Evolutionary conservation across 2,329 filamentous ascomycete species (phyloP).

Genomic region (Neofusicoccum sp.): DNA sequence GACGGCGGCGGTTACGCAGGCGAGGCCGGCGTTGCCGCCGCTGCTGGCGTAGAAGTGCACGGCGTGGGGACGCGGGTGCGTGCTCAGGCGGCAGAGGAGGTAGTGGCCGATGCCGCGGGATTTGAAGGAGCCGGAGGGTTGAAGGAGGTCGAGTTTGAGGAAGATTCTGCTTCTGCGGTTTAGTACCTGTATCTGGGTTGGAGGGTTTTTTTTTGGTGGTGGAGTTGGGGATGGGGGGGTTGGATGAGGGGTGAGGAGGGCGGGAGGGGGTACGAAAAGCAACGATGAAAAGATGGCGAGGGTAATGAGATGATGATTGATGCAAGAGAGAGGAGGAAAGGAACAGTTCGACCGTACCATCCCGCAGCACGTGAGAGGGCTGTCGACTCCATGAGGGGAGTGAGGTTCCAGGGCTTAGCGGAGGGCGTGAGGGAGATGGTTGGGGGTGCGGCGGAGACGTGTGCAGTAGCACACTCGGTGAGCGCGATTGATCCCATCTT

Average conservation of each 20-base stretch:
- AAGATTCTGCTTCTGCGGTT: conserved; percentile 65
- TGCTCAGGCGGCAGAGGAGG: conserved; percentile 57
- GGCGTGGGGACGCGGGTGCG: conserved; percentile 34
- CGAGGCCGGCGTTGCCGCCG: conserved; percentile 83
- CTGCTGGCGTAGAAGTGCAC: conserved; percentile 78
- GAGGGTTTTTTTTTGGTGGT: background rate
- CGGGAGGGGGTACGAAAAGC: background rate
- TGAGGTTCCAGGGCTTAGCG: conserved; percentile 66
- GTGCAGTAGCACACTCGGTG: conserved; percentile 14
- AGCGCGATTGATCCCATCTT: conserved; percentile 13
- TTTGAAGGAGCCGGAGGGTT: conserved; percentile 86
- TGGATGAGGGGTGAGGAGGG: background rate
- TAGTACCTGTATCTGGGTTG: conserved; percentile 5
- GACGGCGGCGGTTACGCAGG: conserved; percentile 72
- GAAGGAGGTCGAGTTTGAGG: conserved; percentile 82
- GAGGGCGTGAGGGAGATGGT: conserved; percentile 14
- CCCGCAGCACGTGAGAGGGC: conserved; percentile 71
- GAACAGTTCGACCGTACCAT: conserved; percentile 57
- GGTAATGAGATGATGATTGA: background rate
- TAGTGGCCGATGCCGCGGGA: conserved; percentile 73
- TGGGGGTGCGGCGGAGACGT: conserved; percentile 3
- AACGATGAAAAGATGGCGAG: no score
- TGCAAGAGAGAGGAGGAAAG: background rate
- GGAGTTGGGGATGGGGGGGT: background rate
- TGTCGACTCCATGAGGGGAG: conserved; percentile 69